Conservation (phyloP, 495 filamentous ascomycete genomes). For the Terfezia claveryi region DNA sequence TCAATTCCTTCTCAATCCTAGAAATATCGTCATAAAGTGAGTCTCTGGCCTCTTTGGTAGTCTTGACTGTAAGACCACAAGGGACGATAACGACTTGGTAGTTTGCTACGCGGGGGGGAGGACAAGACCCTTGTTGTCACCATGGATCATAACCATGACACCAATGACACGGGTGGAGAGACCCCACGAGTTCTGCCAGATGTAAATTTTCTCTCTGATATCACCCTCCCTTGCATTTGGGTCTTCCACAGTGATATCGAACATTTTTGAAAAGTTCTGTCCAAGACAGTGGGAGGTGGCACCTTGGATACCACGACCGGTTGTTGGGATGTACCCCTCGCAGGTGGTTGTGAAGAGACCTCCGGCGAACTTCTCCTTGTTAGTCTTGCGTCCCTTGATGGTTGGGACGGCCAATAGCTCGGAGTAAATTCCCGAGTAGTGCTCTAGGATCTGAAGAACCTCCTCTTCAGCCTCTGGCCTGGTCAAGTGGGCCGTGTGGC, state of each 20-base stretch:
- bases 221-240: constrained; percentile 56
- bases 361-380: constrained; percentile 93
- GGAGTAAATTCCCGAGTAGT: constrained; percentile 73
- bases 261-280: constrained; percentile 98
- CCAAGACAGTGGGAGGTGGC: constrained; percentile 85
- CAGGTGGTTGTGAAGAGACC: constrained; percentile 87
- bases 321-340: constrained; percentile 84
- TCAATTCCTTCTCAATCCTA: constrained; percentile 38
- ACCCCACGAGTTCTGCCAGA: constrained; percentile 99
- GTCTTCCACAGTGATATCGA: constrained; percentile 88
- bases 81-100: constrained; percentile 71
- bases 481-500: constrained; percentile 83
- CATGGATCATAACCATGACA: constrained; percentile 95
- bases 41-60: constrained; percentile 48
- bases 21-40: constrained; percentile 50
- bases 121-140: constrained; percentile 82
- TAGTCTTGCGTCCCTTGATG: constrained; percentile 69
- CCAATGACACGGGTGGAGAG: constrained; percentile 86
- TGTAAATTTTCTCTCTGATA: constrained; percentile 43
- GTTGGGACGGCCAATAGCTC: constrained; percentile 87
- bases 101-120: constrained; percentile 71
- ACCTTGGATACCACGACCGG: constrained; percentile 89
- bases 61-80: constrained; percentile 81
- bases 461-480: constrained; percentile 56
- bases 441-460: constrained; percentile 80